Evolutionary conservation across 2,329 filamentous ascomycete genomes (phyloP).

Genomic region (Ilyonectria robusta): DNA sequence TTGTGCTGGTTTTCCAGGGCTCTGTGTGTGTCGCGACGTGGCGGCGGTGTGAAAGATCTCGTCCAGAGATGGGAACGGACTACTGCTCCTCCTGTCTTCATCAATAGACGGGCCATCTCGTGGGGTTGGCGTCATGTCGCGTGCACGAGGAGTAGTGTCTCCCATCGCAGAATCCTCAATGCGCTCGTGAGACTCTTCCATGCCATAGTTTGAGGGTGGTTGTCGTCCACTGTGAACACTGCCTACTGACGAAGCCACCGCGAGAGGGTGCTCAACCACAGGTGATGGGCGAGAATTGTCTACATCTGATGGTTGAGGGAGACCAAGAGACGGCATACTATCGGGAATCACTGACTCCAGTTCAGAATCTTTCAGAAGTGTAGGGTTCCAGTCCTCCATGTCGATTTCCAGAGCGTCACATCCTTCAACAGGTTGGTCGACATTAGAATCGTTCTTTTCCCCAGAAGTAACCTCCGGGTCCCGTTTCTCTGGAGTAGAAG

Average conservation of each 20-base stretch:
- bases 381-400: slow-evolving; percentile 15
- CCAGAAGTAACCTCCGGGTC: not conserved
- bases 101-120: slow-evolving; percentile 34
- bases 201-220: slow-evolving; percentile 59
- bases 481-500: slow-evolving; percentile 5
- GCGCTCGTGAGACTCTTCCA: slow-evolving; percentile 47
- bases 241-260: slow-evolving; percentile 47
- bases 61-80: slow-evolving; percentile 53
- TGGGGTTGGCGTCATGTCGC: slow-evolving; percentile 28
- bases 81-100: slow-evolving; percentile 52
- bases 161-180: slow-evolving; percentile 41
- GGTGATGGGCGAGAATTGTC: not conserved
- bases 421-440: not conserved
- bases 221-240: slow-evolving; percentile 66
- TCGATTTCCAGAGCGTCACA: slow-evolving; percentile 26
- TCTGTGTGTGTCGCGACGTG: slow-evolving; percentile 55
- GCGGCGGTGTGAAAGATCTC: slow-evolving; percentile 60
- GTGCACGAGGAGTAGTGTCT: slow-evolving; percentile 38
- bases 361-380: slow-evolving; percentile 17
- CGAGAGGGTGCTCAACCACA: slow-evolving; percentile 25
- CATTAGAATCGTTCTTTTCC: slow-evolving; percentile 7
- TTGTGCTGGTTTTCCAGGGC: slow-evolving; percentile 48
- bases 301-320: slow-evolving; percentile 31
- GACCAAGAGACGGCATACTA: slow-evolving; percentile 37
- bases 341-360: slow-evolving; percentile 43